These are phyloP conservation scores for Ilyonectria destructans DNA, from an alignment of 2,329 filamentous ascomycete genomes.

Conservation along the genomic window DNA sequence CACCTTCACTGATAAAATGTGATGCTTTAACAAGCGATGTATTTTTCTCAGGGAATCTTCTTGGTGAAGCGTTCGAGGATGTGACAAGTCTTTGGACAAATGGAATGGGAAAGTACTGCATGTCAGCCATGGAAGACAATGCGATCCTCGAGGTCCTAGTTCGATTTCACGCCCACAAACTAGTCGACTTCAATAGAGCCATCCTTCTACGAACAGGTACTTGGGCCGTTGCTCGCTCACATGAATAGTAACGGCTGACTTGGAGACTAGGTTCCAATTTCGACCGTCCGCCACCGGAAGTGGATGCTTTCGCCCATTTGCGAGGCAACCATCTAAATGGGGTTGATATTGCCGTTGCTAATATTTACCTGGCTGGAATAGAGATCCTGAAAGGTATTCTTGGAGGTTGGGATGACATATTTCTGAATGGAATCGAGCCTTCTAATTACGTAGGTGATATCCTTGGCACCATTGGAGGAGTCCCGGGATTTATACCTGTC, in stretches of 20 bases:
- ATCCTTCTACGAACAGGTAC: conserved; percentile 33
- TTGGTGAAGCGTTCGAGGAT: conserved; percentile 28
- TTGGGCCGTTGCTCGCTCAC: not conserved
- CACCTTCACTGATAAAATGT: conserved; percentile 29
- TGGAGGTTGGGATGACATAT: conserved; percentile 23
- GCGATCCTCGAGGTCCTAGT: conserved; percentile 31
- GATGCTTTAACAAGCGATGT: conserved; percentile 32
- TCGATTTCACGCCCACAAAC: conserved; percentile 20
- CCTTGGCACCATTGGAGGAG: conserved; percentile 36
- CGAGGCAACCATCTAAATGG: conserved; percentile 30
- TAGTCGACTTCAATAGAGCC: conserved; percentile 36
- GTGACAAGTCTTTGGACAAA: conserved; percentile 28
- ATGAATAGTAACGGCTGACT: not conserved
- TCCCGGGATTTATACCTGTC: conserved; percentile 29
- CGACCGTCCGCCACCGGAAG: conserved; percentile 35
- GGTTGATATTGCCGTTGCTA: conserved; percentile 23
- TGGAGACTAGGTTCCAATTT: conserved; percentile 32
- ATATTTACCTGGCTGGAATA: conserved; percentile 34
- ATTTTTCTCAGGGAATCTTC: conserved; percentile 28
- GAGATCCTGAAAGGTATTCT: conserved; percentile 35
- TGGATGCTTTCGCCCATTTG: conserved; percentile 25
- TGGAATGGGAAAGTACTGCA: conserved; percentile 34
- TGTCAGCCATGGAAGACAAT: conserved; percentile 38
- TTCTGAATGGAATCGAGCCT: conserved; percentile 23
- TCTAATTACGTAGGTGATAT: conserved; percentile 38